A percentile compares a stretch with the other conserved stretches of the same genome.
phyloP scores from a whole-genome alignment of 371 early-diverging fungal genomes.

The Lichtheimia hyalospora region DNA sequence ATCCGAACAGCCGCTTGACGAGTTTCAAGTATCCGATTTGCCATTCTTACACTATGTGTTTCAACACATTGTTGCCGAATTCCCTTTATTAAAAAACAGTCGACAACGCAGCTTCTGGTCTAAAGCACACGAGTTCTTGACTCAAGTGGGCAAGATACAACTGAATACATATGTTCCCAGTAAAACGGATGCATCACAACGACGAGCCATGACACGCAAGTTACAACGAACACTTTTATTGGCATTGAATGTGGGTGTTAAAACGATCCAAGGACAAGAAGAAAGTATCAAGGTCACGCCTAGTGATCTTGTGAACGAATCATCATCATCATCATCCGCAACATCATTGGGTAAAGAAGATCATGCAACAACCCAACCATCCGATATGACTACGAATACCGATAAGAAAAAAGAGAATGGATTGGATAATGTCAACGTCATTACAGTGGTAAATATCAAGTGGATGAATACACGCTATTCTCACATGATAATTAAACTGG shows the following conservation, averaged over 20 bases:
- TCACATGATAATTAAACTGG: no score
- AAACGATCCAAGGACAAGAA: constrained; percentile 41
- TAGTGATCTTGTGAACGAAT: constrained; percentile 4
- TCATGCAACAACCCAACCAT: no score
- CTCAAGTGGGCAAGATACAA: constrained; percentile 33
- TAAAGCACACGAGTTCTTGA: constrained; percentile 33
- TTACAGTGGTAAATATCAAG: constrained; percentile 17
- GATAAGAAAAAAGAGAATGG: not conserved
- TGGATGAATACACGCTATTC: no score
- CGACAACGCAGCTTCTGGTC: constrained; percentile 31
- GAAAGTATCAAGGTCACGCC: constrained; percentile 29
- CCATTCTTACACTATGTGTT: constrained; percentile 40
- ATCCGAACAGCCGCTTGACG: not conserved
- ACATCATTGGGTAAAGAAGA: constrained; percentile 10
- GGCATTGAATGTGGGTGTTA: constrained; percentile 37
- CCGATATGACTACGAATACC: not conserved
- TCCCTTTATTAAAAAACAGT: constrained; percentile 39
- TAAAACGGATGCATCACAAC: constrained; percentile 28
- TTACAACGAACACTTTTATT: constrained; percentile 34
- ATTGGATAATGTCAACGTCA: constrained; percentile 16
- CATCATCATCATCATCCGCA: not conserved
- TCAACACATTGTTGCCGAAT: constrained; percentile 31
- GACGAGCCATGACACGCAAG: constrained; percentile 36
- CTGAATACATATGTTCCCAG: constrained; percentile 31
- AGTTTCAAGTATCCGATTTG: not conserved